Conservation (phyloP, 2,329 filamentous ascomycete species). For the Meredithiella fracta region DNA sequence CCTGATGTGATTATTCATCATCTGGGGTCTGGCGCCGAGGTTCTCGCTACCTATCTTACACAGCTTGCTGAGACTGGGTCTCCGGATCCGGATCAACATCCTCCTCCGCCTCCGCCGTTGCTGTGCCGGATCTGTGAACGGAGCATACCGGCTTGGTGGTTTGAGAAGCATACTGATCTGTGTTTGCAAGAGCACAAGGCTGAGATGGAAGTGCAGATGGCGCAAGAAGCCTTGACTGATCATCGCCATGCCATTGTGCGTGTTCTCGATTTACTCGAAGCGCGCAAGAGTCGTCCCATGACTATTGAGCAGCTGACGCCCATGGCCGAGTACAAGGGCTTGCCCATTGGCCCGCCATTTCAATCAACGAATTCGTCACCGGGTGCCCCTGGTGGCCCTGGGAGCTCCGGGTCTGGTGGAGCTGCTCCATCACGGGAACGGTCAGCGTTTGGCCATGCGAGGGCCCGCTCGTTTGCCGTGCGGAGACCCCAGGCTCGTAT, state of each 20-base stretch:
- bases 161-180: constrained; percentile 94
- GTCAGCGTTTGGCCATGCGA: constrained; percentile 62
- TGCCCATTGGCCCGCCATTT: constrained; percentile 62
- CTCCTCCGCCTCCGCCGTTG: constrained; percentile 68
- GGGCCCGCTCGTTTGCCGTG: constrained; percentile 79
- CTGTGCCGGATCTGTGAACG: constrained; percentile 95
- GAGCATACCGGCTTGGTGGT: constrained; percentile 98
- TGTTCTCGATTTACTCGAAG: constrained; percentile 81
- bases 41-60: constrained; percentile 86
- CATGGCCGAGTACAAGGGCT: constrained; percentile 70
- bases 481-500: constrained; percentile 80
- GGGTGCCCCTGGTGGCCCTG: constrained; percentile 22
- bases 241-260: constrained; percentile 91
- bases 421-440: constrained; percentile 46
- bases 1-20: constrained; percentile 81
- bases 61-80: constrained; percentile 69
- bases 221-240: constrained; percentile 80
- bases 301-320: constrained; percentile 36
- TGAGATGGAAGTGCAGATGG: constrained; percentile 94
- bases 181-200: constrained; percentile 91
- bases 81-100: constrained; percentile 57
- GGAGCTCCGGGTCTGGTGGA: constrained; percentile 40
- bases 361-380: constrained; percentile 56
- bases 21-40: constrained; percentile 82
- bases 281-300: constrained; percentile 49